Conservation (phyloP, 768 basidiomycete species). For the Mycena galericulata region DNA sequence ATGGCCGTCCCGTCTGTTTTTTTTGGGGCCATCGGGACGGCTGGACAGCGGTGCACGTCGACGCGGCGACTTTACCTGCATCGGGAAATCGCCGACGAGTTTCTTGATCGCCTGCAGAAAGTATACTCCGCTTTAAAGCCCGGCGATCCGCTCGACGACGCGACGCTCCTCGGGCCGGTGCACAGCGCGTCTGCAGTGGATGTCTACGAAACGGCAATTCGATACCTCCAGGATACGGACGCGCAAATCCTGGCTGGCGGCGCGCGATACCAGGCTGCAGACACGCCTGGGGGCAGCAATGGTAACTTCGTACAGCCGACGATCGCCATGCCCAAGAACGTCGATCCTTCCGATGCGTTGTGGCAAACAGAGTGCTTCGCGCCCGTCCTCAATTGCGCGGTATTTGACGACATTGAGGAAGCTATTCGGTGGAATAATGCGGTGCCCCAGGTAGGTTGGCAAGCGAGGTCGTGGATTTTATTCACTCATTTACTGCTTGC, state of each 20-base stretch:
- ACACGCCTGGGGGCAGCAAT: constrained; percentile 50
- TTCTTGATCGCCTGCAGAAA: constrained; percentile 79
- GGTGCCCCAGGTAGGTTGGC: constrained; percentile 73
- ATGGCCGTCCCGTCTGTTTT: constrained; percentile 92
- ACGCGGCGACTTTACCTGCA: constrained; percentile 94
- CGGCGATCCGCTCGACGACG: constrained; percentile 85
- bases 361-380: constrained; percentile 91
- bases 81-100: constrained; percentile 77
- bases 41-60: constrained; percentile 87
- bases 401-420: constrained; percentile 89
- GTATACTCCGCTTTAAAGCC: constrained; percentile 79
- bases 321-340: constrained; percentile 75
- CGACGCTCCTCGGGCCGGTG: constrained; percentile 88
- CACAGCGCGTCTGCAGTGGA: constrained; percentile 80
- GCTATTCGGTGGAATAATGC: constrained; percentile 93
- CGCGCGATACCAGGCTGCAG: constrained; percentile 58
- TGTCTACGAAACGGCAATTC: constrained; percentile 71
- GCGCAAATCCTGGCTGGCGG: constrained; percentile 87
- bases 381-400: constrained; percentile 86
- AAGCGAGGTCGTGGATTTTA: constrained; percentile 18
- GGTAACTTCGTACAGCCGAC: constrained; percentile 95
- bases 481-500: constrained; percentile 29
- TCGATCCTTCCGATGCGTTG: constrained; percentile 64
- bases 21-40: constrained; percentile 91
- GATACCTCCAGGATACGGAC: constrained; percentile 69